phyloP scores from a whole-genome alignment of 2,329 filamentous ascomycete species.

The Fusarium euwallaceae region DNA sequence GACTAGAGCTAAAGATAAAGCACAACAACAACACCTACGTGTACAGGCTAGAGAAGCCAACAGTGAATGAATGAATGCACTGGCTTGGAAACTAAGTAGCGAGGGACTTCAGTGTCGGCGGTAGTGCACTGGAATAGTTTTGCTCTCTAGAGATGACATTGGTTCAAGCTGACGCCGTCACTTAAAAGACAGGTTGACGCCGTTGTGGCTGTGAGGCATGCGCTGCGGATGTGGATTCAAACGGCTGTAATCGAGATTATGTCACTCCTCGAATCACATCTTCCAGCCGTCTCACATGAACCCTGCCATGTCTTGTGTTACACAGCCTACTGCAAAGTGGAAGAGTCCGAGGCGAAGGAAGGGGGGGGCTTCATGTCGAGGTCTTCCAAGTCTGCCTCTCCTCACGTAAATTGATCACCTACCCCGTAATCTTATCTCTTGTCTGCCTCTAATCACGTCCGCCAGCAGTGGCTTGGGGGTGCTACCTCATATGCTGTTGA shows the following conservation, averaged over 20 bases:
- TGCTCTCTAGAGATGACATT: not conserved
- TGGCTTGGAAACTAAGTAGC: not conserved
- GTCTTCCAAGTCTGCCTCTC: not conserved
- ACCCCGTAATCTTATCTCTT: conserved; percentile 8
- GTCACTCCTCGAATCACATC: conserved; percentile 16
- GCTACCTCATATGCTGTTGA: conserved; percentile 13
- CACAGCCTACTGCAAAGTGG: conserved; percentile 7
- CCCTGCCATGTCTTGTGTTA: conserved; percentile 18
- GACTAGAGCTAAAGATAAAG: not conserved
- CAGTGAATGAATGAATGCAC: not conserved
- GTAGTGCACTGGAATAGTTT: not conserved
- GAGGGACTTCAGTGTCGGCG: not conserved
- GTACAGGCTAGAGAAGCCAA: not conserved
- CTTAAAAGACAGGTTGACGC: not conserved
- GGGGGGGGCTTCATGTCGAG: not conserved
- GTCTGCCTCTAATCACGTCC: not conserved
- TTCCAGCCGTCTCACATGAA: conserved; percentile 23
- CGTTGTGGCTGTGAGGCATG: conserved; percentile 1
- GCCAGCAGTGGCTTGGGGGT: conserved; percentile 15
- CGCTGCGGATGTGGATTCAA: not conserved
- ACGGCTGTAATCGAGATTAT: conserved; percentile 30
- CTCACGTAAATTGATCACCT: conserved; percentile 21
- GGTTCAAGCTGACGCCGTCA: conserved; percentile 1
- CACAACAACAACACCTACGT: not conserved
- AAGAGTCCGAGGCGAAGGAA: not conserved